Evolutionary conservation across 2,329 filamentous ascomycete species (phyloP), one percentile per base, ranked within the genome.

Genomic region (Alternaria triticimaculans): DNA sequence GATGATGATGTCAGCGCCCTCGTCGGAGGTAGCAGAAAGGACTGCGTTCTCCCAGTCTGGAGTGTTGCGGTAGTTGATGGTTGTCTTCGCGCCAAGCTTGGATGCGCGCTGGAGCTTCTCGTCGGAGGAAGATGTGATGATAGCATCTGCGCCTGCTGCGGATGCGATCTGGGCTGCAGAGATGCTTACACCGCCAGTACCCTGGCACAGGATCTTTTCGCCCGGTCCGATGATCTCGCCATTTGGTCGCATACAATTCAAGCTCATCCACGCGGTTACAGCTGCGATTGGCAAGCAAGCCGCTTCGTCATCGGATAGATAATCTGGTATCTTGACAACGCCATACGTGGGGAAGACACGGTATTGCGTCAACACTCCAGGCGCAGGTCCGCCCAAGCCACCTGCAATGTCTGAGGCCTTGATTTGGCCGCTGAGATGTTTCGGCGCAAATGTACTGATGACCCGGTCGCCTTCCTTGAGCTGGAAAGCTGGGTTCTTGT

Each of bases 251-350:
- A 88, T 85, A 49, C 86, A 85, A 76, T 90, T 90, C 69, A 91
- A 81, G 9, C 86, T 82, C 86, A 88, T 90, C 88, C 87, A 90
- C 0, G 89, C 88, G 3, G 89, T 90, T 28, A 90, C 82, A 1
- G 83, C 84, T 0, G 88, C 88, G 64, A 90, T 87, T 8, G 89
- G 88, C 6, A 91, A 74, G 46, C 86, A 88, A 20, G 83, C 82
- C 0, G 87, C 89, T 76, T 91, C 87, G 64, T 88, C 86, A 63
- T 87, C 84, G 5, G 80, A 83, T 55, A 91, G 71, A 72, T 90
- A 87, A 1, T 81, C 82, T 0, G 89, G 89, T 0, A 84, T 83
- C 44, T 78, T 82, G 12, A 91, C 86, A 28, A 91, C 78, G 1
- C 84, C 84, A n/a, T 81, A 78, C 6, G 83, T 84, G 0, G 85